Conservation (phyloP, 192 early-diverging fungal species). For the Coemansia sp. region DNA sequence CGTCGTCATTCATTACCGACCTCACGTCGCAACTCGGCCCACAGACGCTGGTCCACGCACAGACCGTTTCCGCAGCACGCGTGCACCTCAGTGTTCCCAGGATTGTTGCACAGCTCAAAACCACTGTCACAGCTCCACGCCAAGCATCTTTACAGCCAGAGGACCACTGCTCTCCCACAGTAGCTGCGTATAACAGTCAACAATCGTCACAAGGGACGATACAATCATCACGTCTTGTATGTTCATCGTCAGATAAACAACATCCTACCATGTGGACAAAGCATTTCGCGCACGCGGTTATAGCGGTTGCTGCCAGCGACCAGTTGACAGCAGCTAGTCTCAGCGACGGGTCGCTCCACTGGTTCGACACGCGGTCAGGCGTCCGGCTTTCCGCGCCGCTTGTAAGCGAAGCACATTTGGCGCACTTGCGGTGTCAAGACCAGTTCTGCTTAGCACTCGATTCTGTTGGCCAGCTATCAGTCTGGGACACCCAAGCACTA, state of each 20-base stretch:
- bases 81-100: constrained; percentile 38
- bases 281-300: constrained; percentile 3
- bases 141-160: not conserved
- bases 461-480: constrained; percentile 26
- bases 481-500: constrained; percentile 19
- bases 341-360: constrained; percentile 31
- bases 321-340: constrained; percentile 12
- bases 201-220: constrained; percentile 7
- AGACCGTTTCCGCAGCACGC: constrained; percentile 31
- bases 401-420: constrained; percentile 21
- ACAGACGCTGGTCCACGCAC: constrained; percentile 43
- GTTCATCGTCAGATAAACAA: not conserved
- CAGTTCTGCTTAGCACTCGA: constrained; percentile 30
- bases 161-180: not conserved
- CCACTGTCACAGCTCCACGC: not conserved
- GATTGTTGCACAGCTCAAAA: constrained; percentile 27
- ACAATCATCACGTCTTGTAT: constrained; percentile 1
- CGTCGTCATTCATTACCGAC: not conserved
- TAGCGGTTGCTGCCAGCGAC: constrained; percentile 12
- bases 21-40: constrained; percentile 13
- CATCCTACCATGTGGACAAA: constrained; percentile 13
- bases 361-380: constrained; percentile 34
- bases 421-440: constrained; percentile 21
- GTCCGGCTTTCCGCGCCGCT: constrained; percentile 31
- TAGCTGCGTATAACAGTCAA: not conserved